phyloP scores from a whole-genome alignment of 345 rosid genomes.

The Triadica sebifera region DNA sequence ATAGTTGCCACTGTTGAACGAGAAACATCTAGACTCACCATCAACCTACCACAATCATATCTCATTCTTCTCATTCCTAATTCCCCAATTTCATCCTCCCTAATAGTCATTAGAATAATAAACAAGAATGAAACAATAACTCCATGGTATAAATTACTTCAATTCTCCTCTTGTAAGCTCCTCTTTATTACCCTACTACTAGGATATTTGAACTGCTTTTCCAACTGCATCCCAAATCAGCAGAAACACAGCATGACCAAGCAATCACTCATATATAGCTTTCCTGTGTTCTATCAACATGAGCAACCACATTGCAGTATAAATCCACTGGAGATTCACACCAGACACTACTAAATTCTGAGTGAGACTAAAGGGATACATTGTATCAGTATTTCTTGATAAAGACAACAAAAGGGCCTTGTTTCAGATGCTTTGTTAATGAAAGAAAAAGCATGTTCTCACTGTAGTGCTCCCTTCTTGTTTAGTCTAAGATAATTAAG shows the following conservation, averaged over 20 bases:
- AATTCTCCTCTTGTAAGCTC: not conserved
- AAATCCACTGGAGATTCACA: not conserved
- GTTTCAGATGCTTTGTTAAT: not conserved
- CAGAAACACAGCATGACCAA: not conserved
- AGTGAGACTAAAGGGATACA: not conserved
- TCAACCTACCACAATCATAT: not conserved
- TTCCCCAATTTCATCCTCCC: not conserved
- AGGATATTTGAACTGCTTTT: not conserved
- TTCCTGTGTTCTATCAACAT: not conserved
- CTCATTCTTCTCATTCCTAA: not conserved
- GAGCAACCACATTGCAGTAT: too few species aligned
- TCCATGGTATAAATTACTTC: not conserved
- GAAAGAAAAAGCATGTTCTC: not conserved
- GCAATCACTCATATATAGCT: not conserved
- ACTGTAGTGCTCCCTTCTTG: not conserved
- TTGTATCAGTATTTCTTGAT: not conserved
- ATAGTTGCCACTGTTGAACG: not conserved
- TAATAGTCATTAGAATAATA: not conserved
- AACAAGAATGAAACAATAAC: not conserved
- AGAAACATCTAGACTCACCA: not conserved
- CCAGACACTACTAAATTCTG: not conserved
- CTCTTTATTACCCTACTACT: not conserved
- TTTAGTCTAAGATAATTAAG: not conserved
- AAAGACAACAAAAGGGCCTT: not conserved
- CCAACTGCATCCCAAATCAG: not conserved